A percentile compares a stretch with the other conserved stretches of the same genome.
Evolutionary conservation across 176 grass and related monocot species (phyloP).

Genomic region (Echinochloa phyllopogon): DNA sequence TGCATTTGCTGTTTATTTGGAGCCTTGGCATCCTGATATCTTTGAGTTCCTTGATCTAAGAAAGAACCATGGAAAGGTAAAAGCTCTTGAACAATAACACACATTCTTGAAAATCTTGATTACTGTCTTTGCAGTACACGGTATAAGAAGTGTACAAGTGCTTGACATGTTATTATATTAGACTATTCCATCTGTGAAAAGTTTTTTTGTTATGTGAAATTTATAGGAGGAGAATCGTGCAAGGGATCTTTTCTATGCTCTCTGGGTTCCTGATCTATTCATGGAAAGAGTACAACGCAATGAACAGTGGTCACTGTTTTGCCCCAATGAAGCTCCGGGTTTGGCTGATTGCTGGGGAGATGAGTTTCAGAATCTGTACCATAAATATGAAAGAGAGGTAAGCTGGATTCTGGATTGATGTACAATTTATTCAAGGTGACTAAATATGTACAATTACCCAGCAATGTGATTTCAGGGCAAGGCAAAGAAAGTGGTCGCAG

Average conservation of each 20-base stretch:
- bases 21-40: constrained; percentile 96
- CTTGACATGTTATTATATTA: constrained; percentile 14
- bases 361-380: constrained; percentile 72
- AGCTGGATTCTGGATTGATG: constrained; percentile 20
- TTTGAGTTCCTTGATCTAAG: constrained; percentile 92
- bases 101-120: constrained; percentile 15
- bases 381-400: constrained; percentile 83
- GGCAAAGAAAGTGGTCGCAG: constrained; percentile 86
- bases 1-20: constrained; percentile 93
- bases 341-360: constrained; percentile 90
- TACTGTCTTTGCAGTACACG: background rate
- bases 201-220: background rate
- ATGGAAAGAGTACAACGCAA: constrained; percentile 84
- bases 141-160: background rate
- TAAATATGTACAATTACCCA: background rate
- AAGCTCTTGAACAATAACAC: constrained; percentile 30
- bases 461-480: constrained; percentile 66
- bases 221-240: constrained; percentile 90
- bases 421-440: background rate
- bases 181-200: background rate
- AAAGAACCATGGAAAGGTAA: constrained; percentile 97
- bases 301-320: constrained; percentile 87
- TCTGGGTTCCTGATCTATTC: constrained; percentile 95
- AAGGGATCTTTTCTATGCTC: constrained; percentile 85
- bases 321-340: constrained; percentile 91